Percentiles rank a stretch among this genome's conserved stretches.
Conservation (phyloP, 1,139 yeast species). For the Saccharomyces hybrid region DNA sequence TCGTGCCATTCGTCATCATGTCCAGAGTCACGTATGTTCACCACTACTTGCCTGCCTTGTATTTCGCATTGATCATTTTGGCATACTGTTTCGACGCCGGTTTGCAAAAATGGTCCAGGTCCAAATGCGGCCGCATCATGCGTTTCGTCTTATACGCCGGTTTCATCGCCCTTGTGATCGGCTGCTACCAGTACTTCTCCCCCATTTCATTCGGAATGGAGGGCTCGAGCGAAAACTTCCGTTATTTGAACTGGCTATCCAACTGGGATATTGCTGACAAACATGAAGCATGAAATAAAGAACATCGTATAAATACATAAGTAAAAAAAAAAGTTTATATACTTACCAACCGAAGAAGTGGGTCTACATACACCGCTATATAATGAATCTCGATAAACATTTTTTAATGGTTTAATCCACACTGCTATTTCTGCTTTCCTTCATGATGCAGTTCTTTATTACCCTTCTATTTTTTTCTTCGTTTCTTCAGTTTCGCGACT, state of each 20-base stretch:
- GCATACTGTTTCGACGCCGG: constrained; percentile 66
- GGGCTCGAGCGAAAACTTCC: constrained; percentile 63
- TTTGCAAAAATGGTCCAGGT: constrained; percentile 36
- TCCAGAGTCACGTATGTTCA: constrained; percentile 96
- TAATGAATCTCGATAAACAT: neutral
- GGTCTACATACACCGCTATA: neutral
- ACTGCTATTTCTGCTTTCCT: neutral
- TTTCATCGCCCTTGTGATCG: constrained; percentile 53
- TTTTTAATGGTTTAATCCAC: neutral
- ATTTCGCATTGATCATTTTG: constrained; percentile 83
- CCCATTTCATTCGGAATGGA: constrained; percentile 86
- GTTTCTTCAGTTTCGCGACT: neutral
- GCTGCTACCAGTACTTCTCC: constrained; percentile 63
- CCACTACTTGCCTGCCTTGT: constrained; percentile 93
- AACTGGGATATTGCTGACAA: constrained; percentile 55
- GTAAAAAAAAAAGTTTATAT: neutral
- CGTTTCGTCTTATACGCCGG: constrained; percentile 33
- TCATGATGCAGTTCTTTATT: neutral
- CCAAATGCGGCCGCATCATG: constrained; percentile 26
- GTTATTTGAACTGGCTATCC: constrained; percentile 64
- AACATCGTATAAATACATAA: neutral
- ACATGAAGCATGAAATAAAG: neutral
- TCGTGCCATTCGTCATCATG: constrained; percentile 84
- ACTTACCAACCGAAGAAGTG: neutral
- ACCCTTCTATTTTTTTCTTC: neutral